A percentile compares a stretch with the other conserved stretches of the same genome.
phyloP scores from a whole-genome alignment of 192 early-diverging fungal genomes.

The Lunasporangiospora selenospora region DNA sequence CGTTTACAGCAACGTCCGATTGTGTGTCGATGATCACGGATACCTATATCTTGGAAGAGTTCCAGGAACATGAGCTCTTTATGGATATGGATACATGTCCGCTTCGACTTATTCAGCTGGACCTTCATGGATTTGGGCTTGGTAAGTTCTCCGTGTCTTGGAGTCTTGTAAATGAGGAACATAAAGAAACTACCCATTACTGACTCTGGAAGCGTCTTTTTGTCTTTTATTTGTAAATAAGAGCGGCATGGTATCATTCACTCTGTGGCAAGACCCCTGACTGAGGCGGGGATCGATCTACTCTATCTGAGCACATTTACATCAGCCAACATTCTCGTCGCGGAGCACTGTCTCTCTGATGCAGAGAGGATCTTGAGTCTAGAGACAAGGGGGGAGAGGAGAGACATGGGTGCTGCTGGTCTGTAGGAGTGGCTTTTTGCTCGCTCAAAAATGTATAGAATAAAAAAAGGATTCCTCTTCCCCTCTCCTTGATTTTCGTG shows the following conservation, averaged over 20 bases:
- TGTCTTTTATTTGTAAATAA: conserved; percentile 4
- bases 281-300: conserved; percentile 62
- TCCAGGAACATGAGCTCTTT: conserved; percentile 57
- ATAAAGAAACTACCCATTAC: neutral
- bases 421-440: too few species aligned
- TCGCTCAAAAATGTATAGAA: too few species aligned
- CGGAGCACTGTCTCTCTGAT: conserved; percentile 35
- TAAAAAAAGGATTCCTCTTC: too few species aligned
- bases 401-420: too few species aligned
- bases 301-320: conserved; percentile 71
- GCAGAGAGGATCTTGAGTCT: conserved; percentile 40
- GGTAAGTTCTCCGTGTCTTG: conserved; percentile 22
- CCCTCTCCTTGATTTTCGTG: too few species aligned
- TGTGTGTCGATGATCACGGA: conserved; percentile 75
- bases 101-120: conserved; percentile 70
- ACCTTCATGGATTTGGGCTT: conserved; percentile 61
- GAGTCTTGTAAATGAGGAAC: neutral
- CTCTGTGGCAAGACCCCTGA: conserved; percentile 69
- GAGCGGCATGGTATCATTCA: conserved; percentile 75
- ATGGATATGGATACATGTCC: conserved; percentile 49
- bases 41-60: conserved; percentile 58
- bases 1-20: conserved; percentile 69
- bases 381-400: too few species aligned
- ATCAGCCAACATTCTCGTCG: conserved; percentile 72
- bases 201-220: too few species aligned